Evolutionary conservation across 768 basidiomycete genomes (phyloP).

Genomic region (Cubamyces lactineus): DNA sequence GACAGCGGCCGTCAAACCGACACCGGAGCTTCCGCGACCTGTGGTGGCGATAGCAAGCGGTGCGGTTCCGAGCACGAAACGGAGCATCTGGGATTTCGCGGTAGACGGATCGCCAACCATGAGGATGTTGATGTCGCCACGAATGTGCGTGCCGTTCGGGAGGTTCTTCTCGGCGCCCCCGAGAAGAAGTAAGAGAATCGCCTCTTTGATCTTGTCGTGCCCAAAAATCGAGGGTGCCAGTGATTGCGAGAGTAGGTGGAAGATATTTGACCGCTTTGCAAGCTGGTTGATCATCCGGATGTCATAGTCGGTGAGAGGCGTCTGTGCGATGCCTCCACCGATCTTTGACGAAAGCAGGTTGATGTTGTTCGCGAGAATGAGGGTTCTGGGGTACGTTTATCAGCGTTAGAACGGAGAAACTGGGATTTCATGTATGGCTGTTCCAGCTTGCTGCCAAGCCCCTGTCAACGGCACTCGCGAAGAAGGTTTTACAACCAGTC

Average conservation of each 20-base stretch:
- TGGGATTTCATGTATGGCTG: too few relatives aligned
- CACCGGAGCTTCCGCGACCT: constrained; percentile 96
- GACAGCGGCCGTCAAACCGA: constrained; percentile 97
- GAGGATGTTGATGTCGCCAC: constrained; percentile 98
- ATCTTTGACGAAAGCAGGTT: constrained; percentile 93
- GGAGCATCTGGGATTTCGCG: constrained; percentile 93
- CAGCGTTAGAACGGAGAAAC: constrained; percentile 10
- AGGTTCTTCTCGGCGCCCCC: constrained; percentile 98
- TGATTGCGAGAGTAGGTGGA: constrained; percentile 87
- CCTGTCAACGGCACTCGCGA: background rate
- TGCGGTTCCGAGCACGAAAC: constrained; percentile 94
- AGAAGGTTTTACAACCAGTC: too few relatives aligned
- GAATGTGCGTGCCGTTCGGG: constrained; percentile 95
- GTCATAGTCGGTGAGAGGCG: constrained; percentile 88
- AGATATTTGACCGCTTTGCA: constrained; percentile 84
- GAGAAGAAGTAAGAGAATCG: constrained; percentile 88
- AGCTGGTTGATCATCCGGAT: constrained; percentile 96
- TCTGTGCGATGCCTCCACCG: constrained; percentile 93
- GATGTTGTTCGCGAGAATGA: constrained; percentile 94
- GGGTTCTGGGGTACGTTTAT: constrained; percentile 58
- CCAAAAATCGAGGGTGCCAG: constrained; percentile 98
- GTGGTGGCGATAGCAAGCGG: constrained; percentile 98
- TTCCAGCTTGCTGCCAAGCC: background rate
- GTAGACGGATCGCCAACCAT: constrained; percentile 99
- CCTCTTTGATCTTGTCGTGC: constrained; percentile 94